These are phyloP conservation scores for Linnemannia exigua DNA, from an alignment of 192 early-diverging fungal genomes.

Conservation along the genomic window DNA sequence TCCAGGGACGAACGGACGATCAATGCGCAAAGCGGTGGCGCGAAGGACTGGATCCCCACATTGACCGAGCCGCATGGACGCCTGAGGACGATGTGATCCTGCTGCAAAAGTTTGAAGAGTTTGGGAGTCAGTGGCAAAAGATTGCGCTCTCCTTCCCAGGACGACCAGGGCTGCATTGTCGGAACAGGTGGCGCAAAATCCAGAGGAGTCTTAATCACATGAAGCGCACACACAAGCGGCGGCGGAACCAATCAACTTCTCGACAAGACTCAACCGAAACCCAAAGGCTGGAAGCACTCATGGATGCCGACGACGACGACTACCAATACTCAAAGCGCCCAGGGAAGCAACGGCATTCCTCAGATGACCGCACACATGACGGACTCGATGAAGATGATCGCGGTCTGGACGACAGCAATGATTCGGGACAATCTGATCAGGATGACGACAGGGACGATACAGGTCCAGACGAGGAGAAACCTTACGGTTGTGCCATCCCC, in stretches of 20 bases:
- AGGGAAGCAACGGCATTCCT: slow-evolving; percentile 6
- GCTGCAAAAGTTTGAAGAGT: slow-evolving; percentile 72
- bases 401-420: slow-evolving; percentile 18
- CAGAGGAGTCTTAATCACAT: slow-evolving; percentile 66
- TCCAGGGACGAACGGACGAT: slow-evolving; percentile 86
- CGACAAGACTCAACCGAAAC: slow-evolving; percentile 9
- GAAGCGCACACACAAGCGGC: slow-evolving; percentile 47
- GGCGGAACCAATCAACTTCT: slow-evolving; percentile 36
- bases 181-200: slow-evolving; percentile 85
- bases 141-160: slow-evolving; percentile 82
- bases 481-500: slow-evolving; percentile 51
- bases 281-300: slow-evolving; percentile 13
- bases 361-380: slow-evolving; percentile 22
- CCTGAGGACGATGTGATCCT: slow-evolving; percentile 75
- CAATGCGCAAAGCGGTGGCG: slow-evolving; percentile 94
- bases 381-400: slow-evolving; percentile 31
- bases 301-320: not conserved
- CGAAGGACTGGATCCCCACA: slow-evolving; percentile 88
- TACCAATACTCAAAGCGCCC: not conserved
- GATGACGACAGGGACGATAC: slow-evolving; percentile 32
- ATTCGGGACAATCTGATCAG: not conserved
- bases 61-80: slow-evolving; percentile 80
- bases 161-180: slow-evolving; percentile 81
- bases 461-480: slow-evolving; percentile 41
- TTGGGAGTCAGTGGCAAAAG: slow-evolving; percentile 85